Evolutionary conservation across 805 yeast species (phyloP), one percentile per base, ranked within the genome.

Genomic region (Naumovozyma baii): DNA sequence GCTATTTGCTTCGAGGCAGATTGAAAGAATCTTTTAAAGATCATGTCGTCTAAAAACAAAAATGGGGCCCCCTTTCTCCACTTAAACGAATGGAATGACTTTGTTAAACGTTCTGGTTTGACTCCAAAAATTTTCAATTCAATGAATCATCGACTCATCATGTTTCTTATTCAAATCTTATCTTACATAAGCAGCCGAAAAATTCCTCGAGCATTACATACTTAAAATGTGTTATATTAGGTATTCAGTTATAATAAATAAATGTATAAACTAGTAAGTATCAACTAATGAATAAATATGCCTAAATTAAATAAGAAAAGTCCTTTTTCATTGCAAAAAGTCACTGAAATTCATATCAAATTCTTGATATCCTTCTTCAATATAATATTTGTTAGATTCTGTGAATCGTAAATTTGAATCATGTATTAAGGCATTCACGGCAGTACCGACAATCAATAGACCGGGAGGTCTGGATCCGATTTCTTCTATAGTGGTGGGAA

Each of bases 381-480:
- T 52, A 8, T 45, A 33, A 36, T 49, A 55, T 37, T 49, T 54
- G 15, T 41, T 39, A 7, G 42, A 22, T 4, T 48, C 52, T 19
- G 42, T 55, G 50, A 66, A 50, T 34, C 52, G 13, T 12, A 32
- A 4, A 5, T 30, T 10, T 3, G 37, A 17, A 14, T 37, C 39
- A 33, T 49, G 48, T 3, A 51, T 45, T 15, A 67, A 46, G 0
- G 77, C 79, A 9, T 70, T 70, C 49, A 96, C 88, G 0, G 90
- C 80, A 45, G 72, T 68, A 0, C 97, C 97, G 1, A 85, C 73
- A 2, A 90, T 80, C 32, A 90, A 66, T 39, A 90, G 65, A 0
- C 97, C 97, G 0, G 97, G 97, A 0, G 97, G 97, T 46, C 95
- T 69, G 10, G 92, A 79, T 0, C 95, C 96, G 33, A 76, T 72